Conservation (phyloP, 768 basidiomycete species). For the Austroboletus festivus region DNA sequence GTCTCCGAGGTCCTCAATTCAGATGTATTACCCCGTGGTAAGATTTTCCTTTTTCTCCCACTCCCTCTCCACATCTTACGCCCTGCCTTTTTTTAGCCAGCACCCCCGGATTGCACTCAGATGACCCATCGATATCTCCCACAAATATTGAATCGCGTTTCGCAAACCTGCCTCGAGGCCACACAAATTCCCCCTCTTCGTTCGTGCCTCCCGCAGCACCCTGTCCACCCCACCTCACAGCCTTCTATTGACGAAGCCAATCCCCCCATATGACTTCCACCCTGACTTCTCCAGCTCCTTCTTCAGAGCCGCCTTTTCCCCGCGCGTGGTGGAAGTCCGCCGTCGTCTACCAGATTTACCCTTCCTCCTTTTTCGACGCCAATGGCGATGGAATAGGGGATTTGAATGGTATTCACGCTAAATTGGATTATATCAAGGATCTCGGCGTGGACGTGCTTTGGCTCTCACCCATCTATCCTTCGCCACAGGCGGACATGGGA, state of each 20-base stretch:
- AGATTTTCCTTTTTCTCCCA: no score
- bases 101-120: constrained; percentile 9
- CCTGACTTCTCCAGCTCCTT: not conserved
- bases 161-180: constrained; percentile 24
- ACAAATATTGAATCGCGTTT: no score
- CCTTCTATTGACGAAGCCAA: not conserved
- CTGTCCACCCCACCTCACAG: not conserved
- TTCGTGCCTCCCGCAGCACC: constrained; percentile 15
- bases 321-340: constrained; percentile 58
- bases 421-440: constrained; percentile 66
- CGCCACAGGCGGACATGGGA: constrained; percentile 70
- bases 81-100: no score
- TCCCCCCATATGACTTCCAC: constrained; percentile 7
- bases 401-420: constrained; percentile 59
- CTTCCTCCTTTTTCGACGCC: constrained; percentile 67
- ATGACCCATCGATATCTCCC: constrained; percentile 13
- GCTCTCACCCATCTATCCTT: constrained; percentile 60
- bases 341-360: constrained; percentile 67
- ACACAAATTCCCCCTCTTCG: not conserved
- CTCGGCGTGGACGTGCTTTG: constrained; percentile 68
- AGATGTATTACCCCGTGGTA: no score
- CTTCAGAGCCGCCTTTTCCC: constrained; percentile 20
- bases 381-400: constrained; percentile 71
- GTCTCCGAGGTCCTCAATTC: no score
- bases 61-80: no score